Evolutionary conservation across 441 rosid species (phyloP), one percentile per base, ranked within the genome.

Genomic region (Mallotus repandus): DNA sequence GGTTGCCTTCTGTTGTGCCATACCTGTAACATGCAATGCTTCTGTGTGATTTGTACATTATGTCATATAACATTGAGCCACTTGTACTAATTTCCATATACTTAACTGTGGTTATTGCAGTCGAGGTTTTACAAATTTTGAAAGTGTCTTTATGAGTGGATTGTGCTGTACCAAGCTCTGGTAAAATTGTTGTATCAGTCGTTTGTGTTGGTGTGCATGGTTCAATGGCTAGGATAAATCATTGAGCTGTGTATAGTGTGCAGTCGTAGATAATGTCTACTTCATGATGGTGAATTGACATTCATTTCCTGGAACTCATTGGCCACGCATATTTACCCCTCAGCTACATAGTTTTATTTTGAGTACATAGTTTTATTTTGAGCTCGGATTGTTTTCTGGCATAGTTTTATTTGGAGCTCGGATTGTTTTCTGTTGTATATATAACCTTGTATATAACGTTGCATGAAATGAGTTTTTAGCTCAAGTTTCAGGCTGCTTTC

Each of bases 41-140:
- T 72, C 55, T 1, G 46, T 79, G 15, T 48, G 74, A 71, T 74
- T 41, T 82, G 87, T 82, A 82, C 74, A 80, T 75, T 79, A 76
- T 79, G 69, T 71, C 64, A 32, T 77, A 32, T 77, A 62, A 66
- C 58, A 50, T 21, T 25, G 19, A 61, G 5, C 32, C 38, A 9
- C 63, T 46, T 73, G 19, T 68, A 49, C 60, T 50, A 45, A 48
- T 76, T 63, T 57, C 18, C 41, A 53, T 52, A 63, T 46, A 69
- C 57, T 21, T 16, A 38, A n/a, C 22, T 69, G 68, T 74, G 76
- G 18, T 49, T 67, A 43, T 19, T 14, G 16, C 14, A 61, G 22
- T 57, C 12, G 69, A 62, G 70, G 59, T 63, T 43, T 73, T 22
- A 32, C 65, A 45, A 69, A n/a, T 29, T 50, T 75, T 66, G 56